Evolutionary conservation across 306 rosid genomes (phyloP).

Genomic region (Malus domestica): DNA sequence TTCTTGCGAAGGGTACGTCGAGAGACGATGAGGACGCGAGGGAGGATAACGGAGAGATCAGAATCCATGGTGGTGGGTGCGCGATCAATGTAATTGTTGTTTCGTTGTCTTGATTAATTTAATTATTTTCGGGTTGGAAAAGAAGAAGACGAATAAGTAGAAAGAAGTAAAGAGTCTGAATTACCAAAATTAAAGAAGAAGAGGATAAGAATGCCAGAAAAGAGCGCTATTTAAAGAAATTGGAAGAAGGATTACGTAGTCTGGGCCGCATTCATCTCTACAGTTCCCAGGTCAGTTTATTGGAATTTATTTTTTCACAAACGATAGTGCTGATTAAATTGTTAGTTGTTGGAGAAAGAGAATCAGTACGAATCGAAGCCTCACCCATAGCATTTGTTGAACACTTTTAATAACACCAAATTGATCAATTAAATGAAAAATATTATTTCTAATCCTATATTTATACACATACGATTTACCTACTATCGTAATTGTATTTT

Average conservation of each 20-base stretch:
- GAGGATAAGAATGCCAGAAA: background rate
- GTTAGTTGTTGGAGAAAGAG: too few species aligned
- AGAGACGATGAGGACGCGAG: conserved; percentile 94
- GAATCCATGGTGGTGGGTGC: conserved; percentile 31
- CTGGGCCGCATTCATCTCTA: conserved; percentile 12
- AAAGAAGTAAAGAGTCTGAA: background rate
- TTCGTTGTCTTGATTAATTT: background rate
- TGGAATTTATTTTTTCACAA: too few species aligned
- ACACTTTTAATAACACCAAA: background rate
- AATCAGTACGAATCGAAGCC: too few species aligned
- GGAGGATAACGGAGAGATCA: conserved; percentile 74
- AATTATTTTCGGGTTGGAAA: background rate
- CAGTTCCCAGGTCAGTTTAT: background rate
- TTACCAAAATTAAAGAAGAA: background rate
- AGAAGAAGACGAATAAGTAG: background rate
- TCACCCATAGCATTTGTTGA: too few species aligned
- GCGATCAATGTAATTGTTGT: background rate
- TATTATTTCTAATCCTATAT: too few species aligned
- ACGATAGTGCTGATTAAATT: too few species aligned
- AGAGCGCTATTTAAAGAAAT: background rate
- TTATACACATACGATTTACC: too few species aligned
- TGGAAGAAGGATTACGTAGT: background rate
- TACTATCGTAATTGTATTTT: too few species aligned
- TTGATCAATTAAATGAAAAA: too few species aligned
- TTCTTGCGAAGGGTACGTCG: conserved; percentile 87